Conservation (phyloP, 179 eudicot genomes). For the Silene noctiflora region DNA sequence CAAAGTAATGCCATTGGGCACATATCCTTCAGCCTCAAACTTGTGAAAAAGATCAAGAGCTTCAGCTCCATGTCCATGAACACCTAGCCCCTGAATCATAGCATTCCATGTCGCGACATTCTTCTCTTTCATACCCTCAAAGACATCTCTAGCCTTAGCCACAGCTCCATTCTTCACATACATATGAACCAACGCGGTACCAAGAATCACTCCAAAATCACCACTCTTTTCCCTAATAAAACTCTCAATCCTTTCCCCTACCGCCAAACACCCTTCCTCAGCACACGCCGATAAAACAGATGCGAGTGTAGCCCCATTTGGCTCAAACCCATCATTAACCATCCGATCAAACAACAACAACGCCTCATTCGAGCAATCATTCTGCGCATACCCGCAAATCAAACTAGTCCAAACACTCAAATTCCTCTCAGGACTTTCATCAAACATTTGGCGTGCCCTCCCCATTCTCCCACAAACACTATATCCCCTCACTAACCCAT, state of each 20-base stretch:
- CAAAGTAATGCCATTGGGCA: slow-evolving; percentile 55
- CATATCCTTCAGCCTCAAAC: slow-evolving; percentile 34
- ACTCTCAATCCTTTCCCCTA: slow-evolving; percentile 51
- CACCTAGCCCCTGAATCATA: slow-evolving; percentile 72
- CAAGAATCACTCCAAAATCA: slow-evolving; percentile 54
- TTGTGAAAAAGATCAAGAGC: slow-evolving; percentile 45
- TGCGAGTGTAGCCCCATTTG: slow-evolving; percentile 58
- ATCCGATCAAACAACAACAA: slow-evolving; percentile 53
- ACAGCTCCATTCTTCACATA: slow-evolving; percentile 65
- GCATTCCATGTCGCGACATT: slow-evolving; percentile 72
- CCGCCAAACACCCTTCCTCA: slow-evolving; percentile 52
- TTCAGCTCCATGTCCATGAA: slow-evolving; percentile 62
- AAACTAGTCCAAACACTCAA: slow-evolving; percentile 76
- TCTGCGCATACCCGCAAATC: slow-evolving; percentile 74
- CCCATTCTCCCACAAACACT: slow-evolving; percentile 32
- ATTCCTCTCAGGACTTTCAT: slow-evolving; percentile 49
- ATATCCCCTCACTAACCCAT: too few relatives aligned
- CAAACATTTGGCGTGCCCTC: slow-evolving; percentile 55
- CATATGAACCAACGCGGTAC: slow-evolving; percentile 78
- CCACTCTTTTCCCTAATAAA: slow-evolving; percentile 43
- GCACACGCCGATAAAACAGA: slow-evolving; percentile 82
- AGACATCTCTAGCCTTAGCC: slow-evolving; percentile 44
- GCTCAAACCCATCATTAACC: slow-evolving; percentile 50
- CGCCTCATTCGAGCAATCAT: slow-evolving; percentile 40
- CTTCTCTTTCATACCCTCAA: slow-evolving; percentile 46